Percentiles rank a stretch among this genome's conserved stretches.
These are phyloP conservation scores for Spathaspora sp. DNA, from an alignment of 805 yeast species.

Conservation along the genomic window DNA sequence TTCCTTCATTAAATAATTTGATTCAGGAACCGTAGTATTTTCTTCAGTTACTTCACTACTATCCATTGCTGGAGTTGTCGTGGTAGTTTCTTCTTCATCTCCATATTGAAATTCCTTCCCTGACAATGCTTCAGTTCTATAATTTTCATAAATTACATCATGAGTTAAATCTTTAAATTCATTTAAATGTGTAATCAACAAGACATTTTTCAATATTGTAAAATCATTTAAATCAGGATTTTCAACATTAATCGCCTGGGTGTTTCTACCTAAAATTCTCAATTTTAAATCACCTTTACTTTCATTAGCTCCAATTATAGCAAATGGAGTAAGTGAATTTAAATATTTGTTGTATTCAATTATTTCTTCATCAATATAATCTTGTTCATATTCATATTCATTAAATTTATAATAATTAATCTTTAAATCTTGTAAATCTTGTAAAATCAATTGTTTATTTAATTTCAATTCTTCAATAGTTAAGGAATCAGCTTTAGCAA, in stretches of 20 bases:
- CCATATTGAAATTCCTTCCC: slow-evolving; percentile 49
- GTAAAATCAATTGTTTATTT: slow-evolving; percentile 71
- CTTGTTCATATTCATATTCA: slow-evolving; percentile 54
- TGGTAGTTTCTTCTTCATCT: not conserved
- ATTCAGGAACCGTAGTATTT: slow-evolving; percentile 3
- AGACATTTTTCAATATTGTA: slow-evolving; percentile 70
- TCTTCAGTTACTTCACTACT: not conserved
- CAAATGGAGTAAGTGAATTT: slow-evolving; percentile 62
- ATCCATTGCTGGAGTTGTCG: not conserved
- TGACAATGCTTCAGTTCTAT: slow-evolving; percentile 82
- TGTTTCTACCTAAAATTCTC: slow-evolving; percentile 43
- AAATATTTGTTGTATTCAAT: slow-evolving; percentile 62
- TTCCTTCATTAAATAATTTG: slow-evolving; percentile 58
- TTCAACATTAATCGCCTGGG: slow-evolving; percentile 61
- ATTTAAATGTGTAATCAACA: slow-evolving; percentile 78
- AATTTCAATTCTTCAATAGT: slow-evolving; percentile 46
- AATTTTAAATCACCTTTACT: slow-evolving; percentile 51
- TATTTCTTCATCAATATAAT: slow-evolving; percentile 56
- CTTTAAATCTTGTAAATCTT: slow-evolving; percentile 67
- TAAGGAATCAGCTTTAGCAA: slow-evolving; percentile 42
- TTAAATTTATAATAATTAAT: slow-evolving; percentile 72
- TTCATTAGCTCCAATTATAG: slow-evolving; percentile 67
- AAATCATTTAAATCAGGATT: slow-evolving; percentile 78
- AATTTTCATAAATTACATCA: slow-evolving; percentile 81
- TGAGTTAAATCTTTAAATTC: slow-evolving; percentile 89